Base-by-base conservation (phyloP, 2,329 filamentous ascomycete genomes). In the Calonectria hongkongensis region DNA sequence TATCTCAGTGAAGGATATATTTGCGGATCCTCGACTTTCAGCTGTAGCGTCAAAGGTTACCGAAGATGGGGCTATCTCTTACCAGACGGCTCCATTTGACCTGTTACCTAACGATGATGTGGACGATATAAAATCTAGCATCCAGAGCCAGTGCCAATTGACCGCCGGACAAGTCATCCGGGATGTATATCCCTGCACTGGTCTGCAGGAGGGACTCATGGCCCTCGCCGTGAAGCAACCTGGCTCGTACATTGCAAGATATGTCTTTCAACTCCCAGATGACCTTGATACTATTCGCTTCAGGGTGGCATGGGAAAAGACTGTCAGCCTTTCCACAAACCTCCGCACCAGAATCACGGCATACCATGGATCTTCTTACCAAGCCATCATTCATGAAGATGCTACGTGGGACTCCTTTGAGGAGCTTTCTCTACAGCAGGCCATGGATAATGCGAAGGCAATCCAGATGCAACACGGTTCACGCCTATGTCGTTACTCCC, bases 171-270 rank as follows among this genome's bases (percentile, higher is more conserved):
- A 68, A n/a, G 21, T 15, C 2, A 56, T 69, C 30, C 18, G 64
- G 7, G 68, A 70, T 54, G 41, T 39, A 15, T 65, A 48, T 5
- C 65, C 50, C 10, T 84, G 82, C 68, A 82, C 83, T 0, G 73
- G 81, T 1, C 67, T 85, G 0, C 84, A 86, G 41, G 82, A 82
- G 66, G 82, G 83, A 2, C 76, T 86, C 2, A 73, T 86, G 36
- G 78, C 73, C 4, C 48, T 74, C 12, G 67, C 72, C 9, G 48
- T 65, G 10, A 72, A 72, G 54, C 72, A 66, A 15, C 54, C 69
- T 43, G 69, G 70, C 9, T 66, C 62, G 10, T 75, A 75, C 45
- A 69, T 73, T 28, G 68, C 66, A 43, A 70, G 63, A 43, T 48
- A 60, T 39, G 43, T 68, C 13, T 62, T 62, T n/a, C 41, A 45